Base-by-base conservation (phyloP, 345 rosid genomes). In the Salix purpurea region DNA sequence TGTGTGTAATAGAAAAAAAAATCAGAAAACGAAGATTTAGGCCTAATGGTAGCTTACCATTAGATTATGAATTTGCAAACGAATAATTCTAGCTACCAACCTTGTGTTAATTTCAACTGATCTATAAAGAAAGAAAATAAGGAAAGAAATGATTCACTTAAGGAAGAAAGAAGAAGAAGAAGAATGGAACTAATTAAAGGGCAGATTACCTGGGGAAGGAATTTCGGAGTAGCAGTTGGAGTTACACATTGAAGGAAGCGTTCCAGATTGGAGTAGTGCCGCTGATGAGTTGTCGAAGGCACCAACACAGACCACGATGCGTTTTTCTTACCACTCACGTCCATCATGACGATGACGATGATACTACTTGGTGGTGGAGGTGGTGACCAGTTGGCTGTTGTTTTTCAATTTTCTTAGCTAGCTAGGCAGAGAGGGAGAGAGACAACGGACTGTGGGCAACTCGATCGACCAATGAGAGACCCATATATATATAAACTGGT, bases 171-270 rank as follows among this genome's bases (percentile, higher is more conserved):
- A 16, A 6, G 24, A n/a, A 4, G 2, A 32, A 60, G 34, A 65
- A 56, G 50, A n/a, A 21, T 7, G 23, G 36, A 69, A 58, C 10
- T 21, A 69, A 58, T 5, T 21, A 23, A 28, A 15, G n/a, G 54
- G 26, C 16, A 52, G 9, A 65, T 37, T 21, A 91, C 95, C 92
- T 83, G 82, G 28, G 89, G 74, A 70, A 84, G 82, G 42, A 84
- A 74, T 74, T 69, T 75, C 15, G 89, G 82, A 54, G 86, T 87
- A 81, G 87, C 88, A 34, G 71, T 72, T 6, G 95, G 92, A 60
- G 91, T 89, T 62, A 82, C 78, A 10, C 84, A 80, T 78, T 78
- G 83, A 15, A 91, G 86, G 79, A 91, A 83, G 66, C 79, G 77
- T 73, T 80, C 86, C 5, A 89, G 83, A 72, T 89, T 91, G 21